Conservation (phyloP, 2,329 filamentous ascomycete species). For the Elsinoe perseae region DNA sequence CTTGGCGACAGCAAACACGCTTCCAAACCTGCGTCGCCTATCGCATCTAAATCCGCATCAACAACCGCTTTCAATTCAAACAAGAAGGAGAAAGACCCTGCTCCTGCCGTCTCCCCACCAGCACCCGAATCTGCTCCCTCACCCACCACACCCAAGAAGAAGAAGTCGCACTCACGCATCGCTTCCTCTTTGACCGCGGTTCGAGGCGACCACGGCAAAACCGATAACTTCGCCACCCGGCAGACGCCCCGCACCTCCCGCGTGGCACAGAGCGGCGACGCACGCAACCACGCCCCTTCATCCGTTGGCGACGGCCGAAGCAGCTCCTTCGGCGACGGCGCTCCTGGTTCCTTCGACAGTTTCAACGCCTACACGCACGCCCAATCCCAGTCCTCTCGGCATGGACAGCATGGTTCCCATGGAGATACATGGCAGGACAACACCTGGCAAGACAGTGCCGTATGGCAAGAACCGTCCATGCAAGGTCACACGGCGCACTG, state of each 20-base stretch:
- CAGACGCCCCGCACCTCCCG: background rate
- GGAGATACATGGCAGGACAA: too few species aligned
- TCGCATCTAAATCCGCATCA: background rate
- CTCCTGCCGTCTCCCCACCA: background rate
- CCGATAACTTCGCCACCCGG: background rate
- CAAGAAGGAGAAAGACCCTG: too few species aligned
- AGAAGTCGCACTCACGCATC: background rate
- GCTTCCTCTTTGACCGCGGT: conserved; percentile 1
- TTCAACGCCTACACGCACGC: background rate
- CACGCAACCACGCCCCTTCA: background rate
- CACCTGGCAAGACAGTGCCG: too few species aligned
- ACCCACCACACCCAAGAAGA: background rate
- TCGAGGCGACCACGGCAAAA: conserved; percentile 7
- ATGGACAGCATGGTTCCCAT: too few species aligned
- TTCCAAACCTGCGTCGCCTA: background rate
- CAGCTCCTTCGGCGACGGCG: conserved; percentile 2
- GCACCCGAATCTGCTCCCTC: background rate
- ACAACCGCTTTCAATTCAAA: background rate
- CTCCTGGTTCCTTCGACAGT: background rate
- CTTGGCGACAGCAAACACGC: conserved; percentile 5
- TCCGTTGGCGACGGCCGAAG: background rate
- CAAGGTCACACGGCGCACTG: background rate
- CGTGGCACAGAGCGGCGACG: background rate
- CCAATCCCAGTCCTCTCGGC: too few species aligned
- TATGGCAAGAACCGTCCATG: too few species aligned